A percentile compares a stretch with the other conserved stretches of the same genome.
phyloP scores from a whole-genome alignment of 176 grass and related monocot genomes.

The Lolium perenne region DNA sequence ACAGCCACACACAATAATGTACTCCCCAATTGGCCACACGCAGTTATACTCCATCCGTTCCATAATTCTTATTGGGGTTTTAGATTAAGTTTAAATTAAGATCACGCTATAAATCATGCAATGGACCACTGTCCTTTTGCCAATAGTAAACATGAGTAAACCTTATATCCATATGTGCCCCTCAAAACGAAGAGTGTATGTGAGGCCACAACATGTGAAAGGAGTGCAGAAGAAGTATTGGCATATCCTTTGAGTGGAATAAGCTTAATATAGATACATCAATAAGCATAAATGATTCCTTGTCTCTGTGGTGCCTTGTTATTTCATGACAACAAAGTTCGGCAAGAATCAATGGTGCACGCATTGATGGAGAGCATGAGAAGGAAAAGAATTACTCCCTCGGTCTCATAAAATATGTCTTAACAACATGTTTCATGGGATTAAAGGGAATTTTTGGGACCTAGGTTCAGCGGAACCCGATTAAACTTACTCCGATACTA shows the following conservation, averaged over 20 bases:
- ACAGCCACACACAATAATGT: too few species aligned
- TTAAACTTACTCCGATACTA: too few species aligned
- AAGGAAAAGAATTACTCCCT: neutral
- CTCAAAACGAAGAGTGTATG: neutral
- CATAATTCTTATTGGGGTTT: too few species aligned
- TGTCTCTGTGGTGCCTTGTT: neutral
- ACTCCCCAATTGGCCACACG: too few species aligned
- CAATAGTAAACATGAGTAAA: constrained; percentile 2
- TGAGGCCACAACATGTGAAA: constrained; percentile 28
- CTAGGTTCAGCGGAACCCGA: too few species aligned
- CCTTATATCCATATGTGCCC: neutral
- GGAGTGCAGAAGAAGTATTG: constrained; percentile 4
- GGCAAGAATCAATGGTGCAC: constrained; percentile 18
- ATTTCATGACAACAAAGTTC: neutral
- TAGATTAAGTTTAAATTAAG: too few species aligned
- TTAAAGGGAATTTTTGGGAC: too few species aligned
- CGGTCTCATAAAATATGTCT: too few species aligned
- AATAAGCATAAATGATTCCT: neutral
- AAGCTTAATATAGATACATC: neutral
- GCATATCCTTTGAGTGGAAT: neutral
- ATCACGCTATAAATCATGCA: constrained; percentile 4
- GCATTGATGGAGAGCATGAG: constrained; percentile 42
- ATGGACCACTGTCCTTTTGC: constrained; percentile 30
- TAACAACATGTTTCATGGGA: too few species aligned
- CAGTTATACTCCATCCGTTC: too few species aligned